These are phyloP conservation scores for Dittrichia graveolens DNA, from an alignment of 129 eudicot species.

Conservation along the genomic window DNA sequence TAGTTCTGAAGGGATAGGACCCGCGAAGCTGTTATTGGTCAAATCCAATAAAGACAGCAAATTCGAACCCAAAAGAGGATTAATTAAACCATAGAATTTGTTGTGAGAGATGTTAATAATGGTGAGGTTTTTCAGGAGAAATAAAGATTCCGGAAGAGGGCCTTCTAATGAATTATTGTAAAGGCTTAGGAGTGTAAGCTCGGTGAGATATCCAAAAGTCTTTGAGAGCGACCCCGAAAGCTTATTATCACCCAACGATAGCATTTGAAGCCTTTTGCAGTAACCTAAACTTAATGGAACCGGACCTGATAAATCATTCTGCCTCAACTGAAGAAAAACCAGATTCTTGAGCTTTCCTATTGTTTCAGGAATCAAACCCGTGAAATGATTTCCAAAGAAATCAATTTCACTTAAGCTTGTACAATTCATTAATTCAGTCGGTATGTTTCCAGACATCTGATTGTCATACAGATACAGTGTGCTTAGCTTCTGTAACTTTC, in stretches of 20 bases:
- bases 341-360: conserved; percentile 80
- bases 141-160: conserved; percentile 77
- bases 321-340: conserved; percentile 73
- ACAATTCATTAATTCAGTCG: conserved; percentile 81
- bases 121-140: conserved; percentile 64
- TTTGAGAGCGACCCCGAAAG: conserved; percentile 75
- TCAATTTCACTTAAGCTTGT: conserved; percentile 67
- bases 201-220: conserved; percentile 70
- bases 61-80: conserved; percentile 58
- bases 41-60: conserved; percentile 64
- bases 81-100: conserved; percentile 62
- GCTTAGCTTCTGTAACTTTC: conserved; percentile 65
- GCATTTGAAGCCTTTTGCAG: conserved; percentile 76
- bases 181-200: conserved; percentile 64
- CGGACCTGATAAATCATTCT: conserved; percentile 74
- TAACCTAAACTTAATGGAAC: conserved; percentile 81
- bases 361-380: conserved; percentile 74
- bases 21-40: conserved; percentile 84
- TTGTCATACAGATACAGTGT: conserved; percentile 78
- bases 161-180: conserved; percentile 94
- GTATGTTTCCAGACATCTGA: conserved; percentile 85
- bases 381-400: conserved; percentile 76
- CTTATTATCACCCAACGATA: conserved; percentile 77
- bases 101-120: conserved; percentile 79
- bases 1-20: conserved; percentile 64